Percentiles rank a stretch among this genome's conserved stretches.
Evolutionary conservation across 1,284 basidiomycete genomes (phyloP).

Genomic region (Ganoderma sinense): DNA sequence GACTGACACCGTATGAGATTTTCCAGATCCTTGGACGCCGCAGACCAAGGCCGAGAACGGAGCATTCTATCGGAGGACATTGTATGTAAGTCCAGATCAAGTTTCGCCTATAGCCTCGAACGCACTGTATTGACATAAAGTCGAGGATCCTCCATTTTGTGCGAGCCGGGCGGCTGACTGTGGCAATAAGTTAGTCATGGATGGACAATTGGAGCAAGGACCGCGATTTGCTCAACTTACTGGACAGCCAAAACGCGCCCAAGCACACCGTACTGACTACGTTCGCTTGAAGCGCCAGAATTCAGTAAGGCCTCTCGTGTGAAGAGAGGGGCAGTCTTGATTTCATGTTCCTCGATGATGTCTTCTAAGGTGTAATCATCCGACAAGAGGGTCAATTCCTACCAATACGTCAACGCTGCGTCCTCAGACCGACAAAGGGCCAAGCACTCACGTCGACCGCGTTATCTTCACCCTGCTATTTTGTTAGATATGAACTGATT

Average conservation of each 20-base stretch:
- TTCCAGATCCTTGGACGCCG: conserved; percentile 63
- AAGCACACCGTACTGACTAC: conserved; percentile 64
- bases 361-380: conserved; percentile 35
- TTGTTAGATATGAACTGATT: neutral
- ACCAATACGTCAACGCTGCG: conserved; percentile 27
- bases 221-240: conserved; percentile 40
- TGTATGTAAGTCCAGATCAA: neutral
- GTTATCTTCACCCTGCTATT: neutral
- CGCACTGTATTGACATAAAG: conserved; percentile 69
- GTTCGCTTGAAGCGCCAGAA: conserved; percentile 40
- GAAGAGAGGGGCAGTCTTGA: conserved; percentile 61
- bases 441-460: conserved; percentile 5
- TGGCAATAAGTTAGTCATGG: neutral
- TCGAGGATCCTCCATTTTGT: conserved; percentile 50
- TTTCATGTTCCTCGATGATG: conserved; percentile 45
- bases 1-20: conserved; percentile 73
- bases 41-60: conserved; percentile 45
- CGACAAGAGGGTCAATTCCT: conserved; percentile 53
- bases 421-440: too few relatives aligned
- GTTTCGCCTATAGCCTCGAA: neutral
- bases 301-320: conserved; percentile 58
- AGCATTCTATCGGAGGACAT: conserved; percentile 38
- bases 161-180: conserved; percentile 25
- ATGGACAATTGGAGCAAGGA: neutral
- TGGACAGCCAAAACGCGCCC: conserved; percentile 54